Evolutionary conservation across 148 eudicot species (phyloP).

Genomic region (Bassia scoparia): DNA sequence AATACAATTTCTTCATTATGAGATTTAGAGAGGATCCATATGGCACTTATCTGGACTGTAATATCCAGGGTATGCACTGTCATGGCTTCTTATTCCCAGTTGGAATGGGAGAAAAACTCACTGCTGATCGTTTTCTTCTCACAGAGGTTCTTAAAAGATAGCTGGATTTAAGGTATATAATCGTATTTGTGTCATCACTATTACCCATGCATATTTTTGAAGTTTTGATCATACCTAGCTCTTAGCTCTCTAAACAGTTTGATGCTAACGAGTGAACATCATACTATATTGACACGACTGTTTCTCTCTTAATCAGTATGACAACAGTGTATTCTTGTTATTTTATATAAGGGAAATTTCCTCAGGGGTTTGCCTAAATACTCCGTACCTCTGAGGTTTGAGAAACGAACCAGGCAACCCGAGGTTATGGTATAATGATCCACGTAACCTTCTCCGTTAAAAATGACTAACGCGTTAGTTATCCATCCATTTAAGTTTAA

Average conservation of each 20-base stretch:
- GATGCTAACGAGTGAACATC: too few relatives aligned
- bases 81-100: constrained; percentile 90
- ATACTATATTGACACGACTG: neutral
- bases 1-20: constrained; percentile 56
- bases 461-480: too few relatives aligned
- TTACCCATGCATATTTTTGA: neutral
- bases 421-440: too few relatives aligned
- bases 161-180: constrained; percentile 72
- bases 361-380: too few relatives aligned
- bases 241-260: neutral
- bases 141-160: constrained; percentile 72
- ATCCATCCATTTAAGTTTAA: too few relatives aligned
- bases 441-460: too few relatives aligned
- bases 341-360: too few relatives aligned
- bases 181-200: neutral
- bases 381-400: too few relatives aligned
- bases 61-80: constrained; percentile 86
- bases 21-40: constrained; percentile 69
- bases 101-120: constrained; percentile 81
- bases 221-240: neutral
- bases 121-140: constrained; percentile 54
- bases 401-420: too few relatives aligned
- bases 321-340: neutral
- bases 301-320: constrained; percentile 10
- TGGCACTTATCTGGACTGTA: constrained; percentile 79